Percentiles rank a stretch among this genome's conserved stretches.
Evolutionary conservation across 2,329 filamentous ascomycete genomes (phyloP).

Genomic region (Exophiala spinifera): DNA sequence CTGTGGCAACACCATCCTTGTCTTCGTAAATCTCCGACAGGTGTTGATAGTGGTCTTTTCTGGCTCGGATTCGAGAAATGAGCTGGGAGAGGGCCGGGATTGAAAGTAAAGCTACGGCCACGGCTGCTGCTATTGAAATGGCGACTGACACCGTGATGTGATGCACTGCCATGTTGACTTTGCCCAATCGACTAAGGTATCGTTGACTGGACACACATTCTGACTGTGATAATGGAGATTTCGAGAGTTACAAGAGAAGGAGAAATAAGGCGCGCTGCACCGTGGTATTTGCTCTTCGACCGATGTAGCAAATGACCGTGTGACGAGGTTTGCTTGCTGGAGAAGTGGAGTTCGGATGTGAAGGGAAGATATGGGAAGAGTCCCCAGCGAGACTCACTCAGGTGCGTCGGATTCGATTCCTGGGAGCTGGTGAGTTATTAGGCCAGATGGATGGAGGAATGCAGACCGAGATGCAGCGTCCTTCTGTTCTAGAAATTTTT

Average conservation of each 20-base stretch:
- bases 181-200: neutral
- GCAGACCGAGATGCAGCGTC: no score
- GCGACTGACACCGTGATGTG: slow-evolving; percentile 17
- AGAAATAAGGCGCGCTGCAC: neutral
- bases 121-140: slow-evolving; percentile 21
- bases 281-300: slow-evolving; percentile 1
- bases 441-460: no score
- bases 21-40: slow-evolving; percentile 59
- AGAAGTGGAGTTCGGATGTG: neutral
- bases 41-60: slow-evolving; percentile 18
- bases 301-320: neutral
- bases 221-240: neutral
- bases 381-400: no score
- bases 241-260: neutral
- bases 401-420: no score
- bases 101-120: slow-evolving; percentile 18
- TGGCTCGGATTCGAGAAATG: slow-evolving; percentile 8
- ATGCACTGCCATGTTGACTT: slow-evolving; percentile 6
- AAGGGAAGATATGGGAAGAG: neutral
- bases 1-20: slow-evolving; percentile 65
- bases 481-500: no score
- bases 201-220: neutral
- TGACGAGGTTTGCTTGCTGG: neutral
- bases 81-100: slow-evolving; percentile 15
- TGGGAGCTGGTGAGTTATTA: no score